These are phyloP conservation scores for Colletotrichum eleusines DNA, from an alignment of 2,329 filamentous ascomycete species.

Conservation along the genomic window DNA sequence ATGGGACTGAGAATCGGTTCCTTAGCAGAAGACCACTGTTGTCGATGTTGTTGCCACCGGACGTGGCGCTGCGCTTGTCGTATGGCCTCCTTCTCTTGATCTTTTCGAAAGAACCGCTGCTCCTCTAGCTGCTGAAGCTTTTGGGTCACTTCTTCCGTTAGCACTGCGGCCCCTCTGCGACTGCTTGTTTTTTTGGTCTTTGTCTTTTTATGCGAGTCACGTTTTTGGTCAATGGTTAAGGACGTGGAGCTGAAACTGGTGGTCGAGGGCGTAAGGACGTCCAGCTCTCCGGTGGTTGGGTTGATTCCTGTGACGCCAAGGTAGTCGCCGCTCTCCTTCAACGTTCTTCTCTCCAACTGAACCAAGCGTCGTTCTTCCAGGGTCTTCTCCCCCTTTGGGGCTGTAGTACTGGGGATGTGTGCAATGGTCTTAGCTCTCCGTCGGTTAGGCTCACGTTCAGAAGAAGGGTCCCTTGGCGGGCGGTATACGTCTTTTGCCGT, in stretches of 20 bases:
- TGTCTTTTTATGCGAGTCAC: slow-evolving; percentile 49
- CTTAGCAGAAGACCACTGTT: slow-evolving; percentile 65
- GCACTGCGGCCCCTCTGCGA: slow-evolving; percentile 56
- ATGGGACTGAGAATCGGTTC: slow-evolving; percentile 65
- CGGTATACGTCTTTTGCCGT: slow-evolving; percentile 47
- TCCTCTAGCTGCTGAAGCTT: slow-evolving; percentile 48
- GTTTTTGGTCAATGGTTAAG: slow-evolving; percentile 49
- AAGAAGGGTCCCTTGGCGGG: not conserved
- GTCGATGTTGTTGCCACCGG: slow-evolving; percentile 59
- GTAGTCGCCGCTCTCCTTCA: slow-evolving; percentile 69
- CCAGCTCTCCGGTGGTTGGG: slow-evolving; percentile 65
- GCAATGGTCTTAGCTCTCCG: slow-evolving; percentile 5
- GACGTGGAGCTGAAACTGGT: slow-evolving; percentile 57
- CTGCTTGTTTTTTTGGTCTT: slow-evolving; percentile 52
- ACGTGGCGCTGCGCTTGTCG: slow-evolving; percentile 50
- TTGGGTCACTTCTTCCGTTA: slow-evolving; percentile 60
- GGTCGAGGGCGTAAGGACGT: slow-evolving; percentile 63
- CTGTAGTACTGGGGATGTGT: not conserved
- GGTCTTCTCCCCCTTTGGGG: not conserved
- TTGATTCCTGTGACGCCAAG: slow-evolving; percentile 70
- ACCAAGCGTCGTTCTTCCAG: slow-evolving; percentile 42
- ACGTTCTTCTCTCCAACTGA: slow-evolving; percentile 55
- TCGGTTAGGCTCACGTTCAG: slow-evolving; percentile 10
- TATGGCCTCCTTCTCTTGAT: slow-evolving; percentile 55
- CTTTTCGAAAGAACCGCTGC: slow-evolving; percentile 58